Base-by-base conservation (phyloP, 2,329 filamentous ascomycete genomes). In the Rhinocladiella mackenziei region DNA sequence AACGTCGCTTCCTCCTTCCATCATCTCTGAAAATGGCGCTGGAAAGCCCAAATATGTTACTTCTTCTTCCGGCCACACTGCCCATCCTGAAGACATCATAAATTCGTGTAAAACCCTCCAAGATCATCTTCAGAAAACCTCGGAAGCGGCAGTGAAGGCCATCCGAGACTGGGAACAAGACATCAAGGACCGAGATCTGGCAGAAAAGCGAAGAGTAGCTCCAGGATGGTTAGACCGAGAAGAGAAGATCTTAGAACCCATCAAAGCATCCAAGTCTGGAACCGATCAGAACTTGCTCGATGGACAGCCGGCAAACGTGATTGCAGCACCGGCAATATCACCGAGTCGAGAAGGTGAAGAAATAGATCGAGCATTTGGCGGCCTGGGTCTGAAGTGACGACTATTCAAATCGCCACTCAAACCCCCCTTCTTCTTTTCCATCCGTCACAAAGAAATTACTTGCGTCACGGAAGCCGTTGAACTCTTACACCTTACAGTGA, bases 41-140 rank as follows among this genome's bases (percentile, higher is more conserved):
- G 62, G 68, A 60, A 83, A 78, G 55, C 75, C 74, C 20, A 77
- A 76, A 53, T 96, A 94, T 65, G 81, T 97, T 15, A 72, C 86
- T 40, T 91, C 89, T 2, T 71, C 76, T 8, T 83, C 86, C 0
- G 87, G 85, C 20, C 85, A 89, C 61, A 81, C 88, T 33, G 88
- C 89, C 4, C 86, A 94, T 56, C 89, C 92, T 1, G 81, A 89
- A 57, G 83, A 89, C 56, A 94, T 98, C 59, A 75, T 89, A 14
- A 76, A 81, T 10, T 89, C 87, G 17, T 96, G 91, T 68, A 77
- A 78, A 50, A 82, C 84, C 5, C 76, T 98, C 30, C 81, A 85
- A 56, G 76, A 78, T 1, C 86, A 96, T 65, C 73, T 98, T 9
- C 70, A 78, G 18, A 78, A 80, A 54, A 74, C 86, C 54, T 76